phyloP scores from a whole-genome alignment of 2,329 filamentous ascomycete species.

The Diaporthe destruens region DNA sequence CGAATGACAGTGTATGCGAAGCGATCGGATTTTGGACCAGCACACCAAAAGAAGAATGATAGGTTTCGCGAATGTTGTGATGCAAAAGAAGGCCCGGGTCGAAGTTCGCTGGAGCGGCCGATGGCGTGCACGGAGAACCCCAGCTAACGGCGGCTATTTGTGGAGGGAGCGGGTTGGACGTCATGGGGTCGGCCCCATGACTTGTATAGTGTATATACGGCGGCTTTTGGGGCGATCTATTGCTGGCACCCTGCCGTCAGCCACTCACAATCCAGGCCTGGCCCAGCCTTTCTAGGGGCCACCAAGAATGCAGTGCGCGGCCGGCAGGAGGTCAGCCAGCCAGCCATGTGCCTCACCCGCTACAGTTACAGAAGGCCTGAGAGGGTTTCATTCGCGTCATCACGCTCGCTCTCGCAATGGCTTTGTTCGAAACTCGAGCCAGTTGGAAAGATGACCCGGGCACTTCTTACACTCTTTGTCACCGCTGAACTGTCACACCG shows the following conservation, averaged over 20 bases:
- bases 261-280: slow-evolving; percentile 14
- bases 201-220: neutral
- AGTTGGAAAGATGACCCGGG: neutral
- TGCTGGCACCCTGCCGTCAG: slow-evolving; percentile 12
- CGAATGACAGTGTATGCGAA: neutral
- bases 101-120: neutral
- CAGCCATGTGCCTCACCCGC: slow-evolving; percentile 21
- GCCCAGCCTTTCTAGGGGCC: slow-evolving; percentile 7
- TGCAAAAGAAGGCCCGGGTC: slow-evolving; percentile 2
- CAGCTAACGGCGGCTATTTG: slow-evolving; percentile 39
- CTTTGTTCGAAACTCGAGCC: neutral
- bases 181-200: slow-evolving; percentile 36
- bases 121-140: neutral
- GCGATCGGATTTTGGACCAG: neutral
- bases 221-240: slow-evolving; percentile 17
- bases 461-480: neutral
- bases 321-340: slow-evolving; percentile 15
- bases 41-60: neutral
- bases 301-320: slow-evolving; percentile 5
- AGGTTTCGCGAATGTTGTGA: neutral
- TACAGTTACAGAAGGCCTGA: neutral
- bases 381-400: slow-evolving; percentile 24
- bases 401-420: neutral
- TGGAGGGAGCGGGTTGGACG: slow-evolving; percentile 30
- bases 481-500: neutral